Evolutionary conservation across 176 grass and related monocot species (phyloP).

Genomic region (Puccinellia tenuiflora): DNA sequence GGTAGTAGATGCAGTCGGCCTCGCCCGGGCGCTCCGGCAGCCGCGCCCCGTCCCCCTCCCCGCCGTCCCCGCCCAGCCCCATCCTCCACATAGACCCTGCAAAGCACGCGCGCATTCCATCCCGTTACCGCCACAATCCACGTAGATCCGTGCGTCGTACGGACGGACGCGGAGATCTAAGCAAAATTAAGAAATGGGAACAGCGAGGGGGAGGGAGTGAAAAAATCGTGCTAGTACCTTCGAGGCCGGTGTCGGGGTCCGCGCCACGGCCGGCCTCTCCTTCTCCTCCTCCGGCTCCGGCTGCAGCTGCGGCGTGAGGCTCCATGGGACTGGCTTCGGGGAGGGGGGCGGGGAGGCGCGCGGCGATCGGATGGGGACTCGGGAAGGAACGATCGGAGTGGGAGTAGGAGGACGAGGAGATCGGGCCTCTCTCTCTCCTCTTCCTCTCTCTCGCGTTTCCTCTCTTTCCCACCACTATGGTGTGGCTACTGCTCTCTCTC

Average conservation of each 20-base stretch:
- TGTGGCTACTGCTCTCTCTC: slow-evolving; percentile 28
- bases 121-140: slow-evolving; percentile 8
- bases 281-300: neutral
- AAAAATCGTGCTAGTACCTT: slow-evolving; percentile 47
- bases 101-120: slow-evolving; percentile 19
- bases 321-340: slow-evolving; percentile 36
- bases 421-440: slow-evolving; percentile 20
- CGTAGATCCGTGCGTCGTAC: slow-evolving; percentile 27
- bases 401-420: slow-evolving; percentile 40
- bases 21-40: slow-evolving; percentile 79
- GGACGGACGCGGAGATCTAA: slow-evolving; percentile 26
- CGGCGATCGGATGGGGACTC: slow-evolving; percentile 24
- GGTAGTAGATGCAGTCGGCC: slow-evolving; percentile 76
- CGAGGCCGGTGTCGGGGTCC: slow-evolving; percentile 48
- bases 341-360: neutral
- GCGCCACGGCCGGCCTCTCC: slow-evolving; percentile 23
- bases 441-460: slow-evolving; percentile 16
- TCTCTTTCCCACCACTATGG: slow-evolving; percentile 28
- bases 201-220: neutral
- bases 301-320: slow-evolving; percentile 11
- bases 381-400: slow-evolving; percentile 18
- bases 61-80: slow-evolving; percentile 48
- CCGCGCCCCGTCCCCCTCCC: slow-evolving; percentile 10
- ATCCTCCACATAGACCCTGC: slow-evolving; percentile 76
- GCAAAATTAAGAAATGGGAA: too few relatives aligned